Conservation (phyloP, 441 rosid genomes). For the Aquilaria agallochum region DNA sequence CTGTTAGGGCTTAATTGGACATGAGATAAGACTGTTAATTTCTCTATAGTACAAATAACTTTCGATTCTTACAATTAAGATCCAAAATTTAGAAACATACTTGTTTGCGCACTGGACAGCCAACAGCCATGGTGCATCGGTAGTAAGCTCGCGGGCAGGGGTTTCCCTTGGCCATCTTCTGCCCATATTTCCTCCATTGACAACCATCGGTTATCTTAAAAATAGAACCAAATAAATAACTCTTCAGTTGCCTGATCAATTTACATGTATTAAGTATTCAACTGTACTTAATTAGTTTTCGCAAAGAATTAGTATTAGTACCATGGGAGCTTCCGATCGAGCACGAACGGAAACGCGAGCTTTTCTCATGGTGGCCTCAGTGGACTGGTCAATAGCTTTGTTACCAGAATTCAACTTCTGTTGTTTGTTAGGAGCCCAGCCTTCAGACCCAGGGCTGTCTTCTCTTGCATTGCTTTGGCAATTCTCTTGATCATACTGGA, state of each 20-base stretch:
- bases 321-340: constrained; percentile 97
- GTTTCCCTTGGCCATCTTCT: constrained; percentile 63
- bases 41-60: background rate
- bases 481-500: constrained; percentile 29
- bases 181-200: constrained; percentile 66
- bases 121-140: constrained; percentile 59
- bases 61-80: background rate
- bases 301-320: constrained; percentile 10
- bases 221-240: background rate
- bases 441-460: constrained; percentile 56
- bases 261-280: too few species aligned
- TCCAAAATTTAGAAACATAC: constrained; percentile 16
- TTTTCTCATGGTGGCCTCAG: constrained; percentile 92
- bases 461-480: constrained; percentile 46
- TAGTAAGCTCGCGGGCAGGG: constrained; percentile 67
- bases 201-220: constrained; percentile 73
- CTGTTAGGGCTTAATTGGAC: background rate
- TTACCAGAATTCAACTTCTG: constrained; percentile 29
- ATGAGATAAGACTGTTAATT: background rate
- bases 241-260: background rate
- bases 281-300: too few species aligned
- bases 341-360: constrained; percentile 99
- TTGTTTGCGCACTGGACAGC: constrained; percentile 63
- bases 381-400: constrained; percentile 47
- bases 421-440: constrained; percentile 57